Conservation (phyloP, 129 eudicot genomes). For the Tagetes erecta region DNA sequence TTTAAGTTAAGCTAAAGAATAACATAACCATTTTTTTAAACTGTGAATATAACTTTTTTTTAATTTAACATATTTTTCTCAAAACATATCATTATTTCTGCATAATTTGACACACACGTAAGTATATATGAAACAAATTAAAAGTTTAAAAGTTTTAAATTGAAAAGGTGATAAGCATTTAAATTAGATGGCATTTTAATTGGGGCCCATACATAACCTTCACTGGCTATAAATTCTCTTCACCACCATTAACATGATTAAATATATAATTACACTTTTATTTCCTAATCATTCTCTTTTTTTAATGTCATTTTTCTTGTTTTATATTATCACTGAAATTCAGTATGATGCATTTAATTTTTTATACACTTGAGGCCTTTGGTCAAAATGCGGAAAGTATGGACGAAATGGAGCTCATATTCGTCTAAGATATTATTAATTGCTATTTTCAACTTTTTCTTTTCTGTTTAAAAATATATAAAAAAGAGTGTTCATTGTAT, state of each 20-base stretch:
- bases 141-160: not conserved
- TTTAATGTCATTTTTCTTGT: not conserved
- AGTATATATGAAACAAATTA: not conserved
- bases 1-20: no score
- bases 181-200: not conserved
- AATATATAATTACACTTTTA: slow-evolving; percentile 20
- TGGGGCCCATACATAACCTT: slow-evolving; percentile 26
- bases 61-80: no score
- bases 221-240: slow-evolving; percentile 32
- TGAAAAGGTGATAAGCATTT: not conserved
- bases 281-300: slow-evolving; percentile 17
- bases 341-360: slow-evolving; percentile 16
- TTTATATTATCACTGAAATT: not conserved
- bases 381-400: slow-evolving; percentile 38
- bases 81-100: not conserved
- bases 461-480: slow-evolving; percentile 15
- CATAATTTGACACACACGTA: not conserved
- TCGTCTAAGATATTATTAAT: slow-evolving; percentile 11
- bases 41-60: no score
- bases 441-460: slow-evolving; percentile 14
- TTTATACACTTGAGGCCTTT: slow-evolving; percentile 34
- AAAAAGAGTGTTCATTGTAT: not conserved
- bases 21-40: no score
- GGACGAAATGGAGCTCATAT: slow-evolving; percentile 37
- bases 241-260: slow-evolving; percentile 24